Evolutionary conservation across 768 basidiomycete species (phyloP).

Genomic region (Mycena alexandri): DNA sequence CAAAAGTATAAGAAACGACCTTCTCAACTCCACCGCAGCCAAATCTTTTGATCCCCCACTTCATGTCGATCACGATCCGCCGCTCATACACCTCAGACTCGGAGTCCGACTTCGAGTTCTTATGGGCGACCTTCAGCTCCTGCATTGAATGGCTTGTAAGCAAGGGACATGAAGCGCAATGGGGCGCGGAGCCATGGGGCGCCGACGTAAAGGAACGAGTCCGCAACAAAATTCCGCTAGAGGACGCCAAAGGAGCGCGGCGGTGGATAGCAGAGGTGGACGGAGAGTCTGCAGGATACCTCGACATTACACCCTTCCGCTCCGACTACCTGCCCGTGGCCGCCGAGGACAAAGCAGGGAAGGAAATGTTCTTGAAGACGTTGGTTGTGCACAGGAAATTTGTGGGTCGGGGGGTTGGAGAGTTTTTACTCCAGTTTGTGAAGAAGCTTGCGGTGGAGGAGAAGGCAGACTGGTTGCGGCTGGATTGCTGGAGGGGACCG

Average conservation of each 20-base stretch:
- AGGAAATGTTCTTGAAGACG: conserved; percentile 24
- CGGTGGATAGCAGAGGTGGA: conserved; percentile 33
- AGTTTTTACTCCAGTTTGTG: conserved; percentile 19
- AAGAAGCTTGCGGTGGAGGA: conserved; percentile 29
- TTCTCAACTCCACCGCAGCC: too few relatives aligned
- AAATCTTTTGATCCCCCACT: too few relatives aligned
- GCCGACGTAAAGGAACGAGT: conserved; percentile 1
- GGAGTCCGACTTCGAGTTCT: conserved; percentile 27
- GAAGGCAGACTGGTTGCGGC: conserved; percentile 25
- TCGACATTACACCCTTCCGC: conserved; percentile 28
- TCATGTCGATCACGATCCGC: conserved; percentile 28
- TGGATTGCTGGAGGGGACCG: conserved; percentile 36
- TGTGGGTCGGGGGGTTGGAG: conserved; percentile 28
- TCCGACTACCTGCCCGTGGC: conserved; percentile 29
- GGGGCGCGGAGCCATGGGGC: conserved; percentile 31
- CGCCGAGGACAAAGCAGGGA: conserved; percentile 30
- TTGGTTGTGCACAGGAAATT: conserved; percentile 25
- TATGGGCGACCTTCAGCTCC: conserved; percentile 25
- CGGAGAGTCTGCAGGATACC: conserved; percentile 20
- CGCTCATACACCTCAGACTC: not conserved
- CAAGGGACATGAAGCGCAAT: conserved; percentile 34
- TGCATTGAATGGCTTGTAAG: conserved; percentile 28
- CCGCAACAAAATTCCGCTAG: conserved; percentile 1
- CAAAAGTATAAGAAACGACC: too few relatives aligned
- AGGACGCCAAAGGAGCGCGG: conserved; percentile 15